Evolutionary conservation across 2,329 filamentous ascomycete species (phyloP), one percentile per base, ranked within the genome.

Genomic region (Xylaria sp.): DNA sequence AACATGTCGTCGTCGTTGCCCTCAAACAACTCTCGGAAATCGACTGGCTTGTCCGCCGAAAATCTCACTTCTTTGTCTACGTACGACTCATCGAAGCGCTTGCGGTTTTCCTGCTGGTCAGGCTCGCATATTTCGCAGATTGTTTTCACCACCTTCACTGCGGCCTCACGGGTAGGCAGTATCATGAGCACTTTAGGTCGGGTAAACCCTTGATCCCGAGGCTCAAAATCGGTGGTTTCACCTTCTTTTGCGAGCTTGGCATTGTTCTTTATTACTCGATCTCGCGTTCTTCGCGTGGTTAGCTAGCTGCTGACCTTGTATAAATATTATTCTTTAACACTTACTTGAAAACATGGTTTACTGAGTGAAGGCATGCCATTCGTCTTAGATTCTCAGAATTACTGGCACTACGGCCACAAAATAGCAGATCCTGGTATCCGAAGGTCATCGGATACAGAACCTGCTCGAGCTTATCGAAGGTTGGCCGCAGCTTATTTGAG

Each of bases 1-100:
- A 98, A 99, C 88, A 97, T 96, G 82, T 99, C 96, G 78, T 98
- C 96, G 78, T 97, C 94, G 78, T 98, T 98, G 68, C 96, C 96
- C 70, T 91, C 91, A 77, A 99, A 99, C 0, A 98, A 86, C 66
- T 97, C 92, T 28, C 88, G 86, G 81, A 97, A 98, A 79, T 98
- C 96, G 2, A 91, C 91, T 0, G 96, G 91, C 77, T 94, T 93
- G 77, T 92, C 90, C 9, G 88, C 84, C 31, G 90, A 89, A 73
- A 94, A 91, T 48, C 88, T 89, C 68, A 90, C 87, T 25, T 92
- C 88, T 48, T 89, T 87, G 34, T 91, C 88, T 7, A 90, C 86
- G 80, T 94, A 99, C 1, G 88, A 89, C 65, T 98, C 94, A 46
- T 95, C 87, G 76, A 99, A 98, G 0, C 96, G 90, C 80, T 97